phyloP scores from a whole-genome alignment of 2,329 filamentous ascomycete genomes.

The Ascomycota sp. region DNA sequence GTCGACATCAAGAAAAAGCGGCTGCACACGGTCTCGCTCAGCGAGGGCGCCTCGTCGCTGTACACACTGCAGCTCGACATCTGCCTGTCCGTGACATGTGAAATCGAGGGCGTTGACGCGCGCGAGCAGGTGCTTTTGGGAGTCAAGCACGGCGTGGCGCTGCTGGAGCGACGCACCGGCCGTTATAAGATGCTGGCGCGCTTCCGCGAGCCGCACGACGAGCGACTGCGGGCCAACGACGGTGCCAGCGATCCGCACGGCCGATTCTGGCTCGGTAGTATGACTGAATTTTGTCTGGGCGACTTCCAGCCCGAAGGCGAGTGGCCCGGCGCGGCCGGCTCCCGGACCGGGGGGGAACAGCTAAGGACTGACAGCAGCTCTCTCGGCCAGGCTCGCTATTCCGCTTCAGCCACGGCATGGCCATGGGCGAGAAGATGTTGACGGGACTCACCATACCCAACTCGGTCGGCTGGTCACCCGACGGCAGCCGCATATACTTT shows the following conservation, averaged over 20 bases:
- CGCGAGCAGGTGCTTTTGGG: slow-evolving; percentile 51
- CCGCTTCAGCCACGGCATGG: slow-evolving; percentile 46
- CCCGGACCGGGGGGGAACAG: too few species aligned
- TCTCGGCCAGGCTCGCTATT: slow-evolving; percentile 56
- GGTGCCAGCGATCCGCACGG: slow-evolving; percentile 63
- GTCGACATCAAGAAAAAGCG: slow-evolving; percentile 66
- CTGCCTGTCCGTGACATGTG: slow-evolving; percentile 48
- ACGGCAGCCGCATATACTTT: slow-evolving; percentile 58
- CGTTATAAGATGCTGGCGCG: slow-evolving; percentile 30
- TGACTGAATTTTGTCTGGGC: slow-evolving; percentile 51
- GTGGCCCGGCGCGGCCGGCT: too few species aligned
- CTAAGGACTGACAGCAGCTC: too few species aligned
- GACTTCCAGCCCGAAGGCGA: slow-evolving; percentile 39
- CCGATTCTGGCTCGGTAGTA: slow-evolving; percentile 67
- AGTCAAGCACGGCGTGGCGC: slow-evolving; percentile 64
- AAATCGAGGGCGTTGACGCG: slow-evolving; percentile 48
- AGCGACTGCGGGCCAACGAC: slow-evolving; percentile 54
- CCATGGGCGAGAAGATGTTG: slow-evolving; percentile 39
- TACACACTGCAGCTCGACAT: slow-evolving; percentile 37
- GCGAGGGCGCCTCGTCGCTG: slow-evolving; percentile 39
- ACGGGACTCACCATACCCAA: slow-evolving; percentile 61
- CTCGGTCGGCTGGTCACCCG: slow-evolving; percentile 60
- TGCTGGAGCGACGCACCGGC: slow-evolving; percentile 44
- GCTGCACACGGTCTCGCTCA: slow-evolving; percentile 50
- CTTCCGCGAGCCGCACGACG: slow-evolving; percentile 22